phyloP scores from a whole-genome alignment of 495 filamentous ascomycete species.

The Staphylotrichum longicolle region DNA sequence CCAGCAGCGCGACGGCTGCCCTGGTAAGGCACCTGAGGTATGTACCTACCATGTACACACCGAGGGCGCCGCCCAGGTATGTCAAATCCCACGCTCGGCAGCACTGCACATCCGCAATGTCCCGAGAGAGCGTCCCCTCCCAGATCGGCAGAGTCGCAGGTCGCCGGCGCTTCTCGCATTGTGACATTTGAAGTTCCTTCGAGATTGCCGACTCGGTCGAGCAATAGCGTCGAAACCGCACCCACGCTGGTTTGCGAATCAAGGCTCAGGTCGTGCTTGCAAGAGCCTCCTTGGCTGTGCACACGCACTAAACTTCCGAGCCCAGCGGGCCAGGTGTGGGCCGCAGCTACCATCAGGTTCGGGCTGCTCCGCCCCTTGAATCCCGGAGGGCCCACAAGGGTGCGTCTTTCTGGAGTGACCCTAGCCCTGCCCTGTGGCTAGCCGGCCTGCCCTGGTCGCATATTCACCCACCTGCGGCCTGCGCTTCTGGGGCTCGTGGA shows the following conservation, averaged over 20 bases:
- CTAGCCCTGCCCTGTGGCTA: not conserved
- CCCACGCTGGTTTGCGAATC: not conserved
- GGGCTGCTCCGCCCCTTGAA: slow-evolving; percentile 17
- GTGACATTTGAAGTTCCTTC: not conserved
- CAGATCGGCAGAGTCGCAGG: not conserved
- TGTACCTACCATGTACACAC: too few relatives aligned
- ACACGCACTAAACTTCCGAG: too few relatives aligned
- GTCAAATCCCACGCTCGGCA: too few relatives aligned
- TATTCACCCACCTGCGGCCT: slow-evolving; percentile 9
- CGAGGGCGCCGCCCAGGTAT: too few relatives aligned
- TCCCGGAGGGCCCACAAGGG: slow-evolving; percentile 10
- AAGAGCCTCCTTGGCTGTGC: not conserved
- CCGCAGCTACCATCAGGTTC: slow-evolving; percentile 11
- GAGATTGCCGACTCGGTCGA: not conserved
- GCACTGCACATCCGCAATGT: slow-evolving; percentile 7
- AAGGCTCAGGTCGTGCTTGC: not conserved
- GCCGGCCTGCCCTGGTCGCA: slow-evolving; percentile 1
- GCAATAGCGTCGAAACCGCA: not conserved
- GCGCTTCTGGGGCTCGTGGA: not conserved
- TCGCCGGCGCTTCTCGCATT: not conserved
- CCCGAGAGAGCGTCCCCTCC: not conserved
- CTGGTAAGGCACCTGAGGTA: too few relatives aligned
- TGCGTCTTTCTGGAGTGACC: not conserved
- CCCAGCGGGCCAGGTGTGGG: slow-evolving; percentile 3
- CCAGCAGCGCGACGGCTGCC: not conserved